Conservation (phyloP, 108 stramenopile species). For the Chaetoceros tenuissimus region DNA sequence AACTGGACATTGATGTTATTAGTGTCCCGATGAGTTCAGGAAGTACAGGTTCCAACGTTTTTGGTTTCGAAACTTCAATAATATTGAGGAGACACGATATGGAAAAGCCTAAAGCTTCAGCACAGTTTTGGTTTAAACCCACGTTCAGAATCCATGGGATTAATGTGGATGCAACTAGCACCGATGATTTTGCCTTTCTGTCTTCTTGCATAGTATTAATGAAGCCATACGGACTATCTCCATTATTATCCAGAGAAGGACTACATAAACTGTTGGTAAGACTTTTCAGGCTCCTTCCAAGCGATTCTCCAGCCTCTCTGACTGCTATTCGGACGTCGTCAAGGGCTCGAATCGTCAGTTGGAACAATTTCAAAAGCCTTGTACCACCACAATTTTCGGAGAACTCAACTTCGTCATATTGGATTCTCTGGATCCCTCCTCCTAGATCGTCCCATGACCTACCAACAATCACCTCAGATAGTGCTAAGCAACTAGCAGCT, state of each 20-base stretch:
- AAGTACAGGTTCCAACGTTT: conserved; percentile 66
- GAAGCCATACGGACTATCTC: conserved; percentile 16
- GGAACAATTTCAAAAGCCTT: conserved; percentile 64
- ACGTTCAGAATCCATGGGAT: conserved; percentile 62
- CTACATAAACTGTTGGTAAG: conserved; percentile 69
- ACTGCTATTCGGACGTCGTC: conserved; percentile 73
- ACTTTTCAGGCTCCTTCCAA: conserved; percentile 45
- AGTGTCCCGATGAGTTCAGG: conserved; percentile 62
- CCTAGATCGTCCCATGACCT: conserved; percentile 74
- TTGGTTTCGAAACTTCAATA: conserved; percentile 51
- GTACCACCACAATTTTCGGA: conserved; percentile 33
- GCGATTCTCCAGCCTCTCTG: conserved; percentile 59
- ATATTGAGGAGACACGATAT: conserved; percentile 65
- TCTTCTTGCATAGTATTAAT: conserved; percentile 19
- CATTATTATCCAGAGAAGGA: conserved; percentile 9
- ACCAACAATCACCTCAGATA: conserved; percentile 73
- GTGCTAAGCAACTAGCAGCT: conserved; percentile 65
- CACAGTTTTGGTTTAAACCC: conserved; percentile 70
- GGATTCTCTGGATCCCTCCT: conserved; percentile 53
- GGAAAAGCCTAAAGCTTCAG: conserved; percentile 70
- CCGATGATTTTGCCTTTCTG: conserved; percentile 13
- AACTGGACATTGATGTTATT: conserved; percentile 62
- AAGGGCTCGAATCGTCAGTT: conserved; percentile 52
- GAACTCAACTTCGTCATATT: conserved; percentile 44
- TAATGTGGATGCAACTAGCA: conserved; percentile 50